Percentiles rank a stretch among this genome's conserved stretches.
Evolutionary conservation across 768 basidiomycete species (phyloP).

Genomic region (Gymnopilus dilepis): DNA sequence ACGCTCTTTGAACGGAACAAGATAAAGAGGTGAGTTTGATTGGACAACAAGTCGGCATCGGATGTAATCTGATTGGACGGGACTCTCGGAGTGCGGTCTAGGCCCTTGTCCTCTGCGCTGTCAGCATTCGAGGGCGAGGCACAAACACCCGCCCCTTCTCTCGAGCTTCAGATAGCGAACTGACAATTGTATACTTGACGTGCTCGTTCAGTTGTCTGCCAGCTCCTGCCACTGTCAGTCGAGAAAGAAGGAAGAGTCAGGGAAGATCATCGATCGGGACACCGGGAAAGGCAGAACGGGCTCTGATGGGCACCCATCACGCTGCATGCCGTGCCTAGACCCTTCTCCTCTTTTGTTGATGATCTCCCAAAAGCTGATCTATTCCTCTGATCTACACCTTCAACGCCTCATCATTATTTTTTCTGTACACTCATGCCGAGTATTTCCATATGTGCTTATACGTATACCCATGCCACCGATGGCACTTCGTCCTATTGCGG

Average conservation of each 20-base stretch:
- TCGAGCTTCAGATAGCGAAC: background rate
- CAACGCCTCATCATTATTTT: background rate
- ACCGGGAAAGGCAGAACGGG: no score
- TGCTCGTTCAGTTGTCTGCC: background rate
- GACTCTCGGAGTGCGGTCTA: background rate
- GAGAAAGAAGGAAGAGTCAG: background rate
- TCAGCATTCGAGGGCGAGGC: background rate
- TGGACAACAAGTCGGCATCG: background rate
- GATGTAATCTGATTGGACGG: background rate
- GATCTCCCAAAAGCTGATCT: background rate
- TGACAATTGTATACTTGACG: background rate
- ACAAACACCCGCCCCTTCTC: background rate
- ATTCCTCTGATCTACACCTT: background rate
- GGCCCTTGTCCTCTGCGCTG: background rate
- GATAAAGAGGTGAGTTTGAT: background rate
- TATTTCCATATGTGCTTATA: slow-evolving; percentile 4
- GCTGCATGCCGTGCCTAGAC: background rate
- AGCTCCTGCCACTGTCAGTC: background rate
- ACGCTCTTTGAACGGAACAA: background rate
- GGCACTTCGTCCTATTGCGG: background rate
- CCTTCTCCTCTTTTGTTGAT: background rate
- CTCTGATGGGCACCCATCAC: background rate
- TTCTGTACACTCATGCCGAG: background rate
- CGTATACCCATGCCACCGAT: slow-evolving; percentile 1
- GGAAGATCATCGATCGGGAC: no score